These are phyloP conservation scores for Hypericum androsaemum DNA, from an alignment of 345 rosid species.

Conservation along the genomic window DNA sequence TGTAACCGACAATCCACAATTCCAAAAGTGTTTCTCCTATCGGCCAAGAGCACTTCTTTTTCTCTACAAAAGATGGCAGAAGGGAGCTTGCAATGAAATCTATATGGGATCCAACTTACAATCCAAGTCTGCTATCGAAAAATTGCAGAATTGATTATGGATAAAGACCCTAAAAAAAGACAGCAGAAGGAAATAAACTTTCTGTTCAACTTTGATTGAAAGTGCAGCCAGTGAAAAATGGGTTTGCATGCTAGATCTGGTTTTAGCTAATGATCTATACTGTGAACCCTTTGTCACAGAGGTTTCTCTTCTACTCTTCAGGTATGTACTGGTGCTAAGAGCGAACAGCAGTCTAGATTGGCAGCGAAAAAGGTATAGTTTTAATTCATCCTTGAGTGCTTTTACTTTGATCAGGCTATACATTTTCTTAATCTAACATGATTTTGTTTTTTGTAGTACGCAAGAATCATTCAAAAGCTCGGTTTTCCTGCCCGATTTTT, in stretches of 20 bases:
- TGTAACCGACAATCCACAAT: no score
- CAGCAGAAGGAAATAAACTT: no score
- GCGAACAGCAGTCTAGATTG: conserved; percentile 63
- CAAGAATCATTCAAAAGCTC: conserved; percentile 78
- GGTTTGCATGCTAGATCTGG: no score
- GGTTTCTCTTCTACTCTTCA: conserved; percentile 7
- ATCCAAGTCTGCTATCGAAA: conserved; percentile 64
- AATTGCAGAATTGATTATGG: not conserved
- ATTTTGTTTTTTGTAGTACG: conserved; percentile 39
- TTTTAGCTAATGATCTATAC: not conserved
- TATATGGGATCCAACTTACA: conserved; percentile 81
- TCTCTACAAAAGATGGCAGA: no score
- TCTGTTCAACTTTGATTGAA: no score
- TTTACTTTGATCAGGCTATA: conserved; percentile 3
- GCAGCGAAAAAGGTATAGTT: conserved; percentile 69
- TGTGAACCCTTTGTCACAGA: conserved; percentile 1
- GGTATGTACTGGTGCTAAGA: conserved; percentile 94
- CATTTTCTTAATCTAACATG: conserved; percentile 1
- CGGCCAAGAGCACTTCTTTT: no score
- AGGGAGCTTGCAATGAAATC: conserved; percentile 71
- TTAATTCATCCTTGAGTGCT: not conserved
- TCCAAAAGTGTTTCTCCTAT: no score
- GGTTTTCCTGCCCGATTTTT: conserved; percentile 79
- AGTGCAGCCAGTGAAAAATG: no score
- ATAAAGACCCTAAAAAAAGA: no score